These are phyloP conservation scores for Globisporangium heterothallicum DNA, from an alignment of 352 stramenopile species.

Conservation along the genomic window DNA sequence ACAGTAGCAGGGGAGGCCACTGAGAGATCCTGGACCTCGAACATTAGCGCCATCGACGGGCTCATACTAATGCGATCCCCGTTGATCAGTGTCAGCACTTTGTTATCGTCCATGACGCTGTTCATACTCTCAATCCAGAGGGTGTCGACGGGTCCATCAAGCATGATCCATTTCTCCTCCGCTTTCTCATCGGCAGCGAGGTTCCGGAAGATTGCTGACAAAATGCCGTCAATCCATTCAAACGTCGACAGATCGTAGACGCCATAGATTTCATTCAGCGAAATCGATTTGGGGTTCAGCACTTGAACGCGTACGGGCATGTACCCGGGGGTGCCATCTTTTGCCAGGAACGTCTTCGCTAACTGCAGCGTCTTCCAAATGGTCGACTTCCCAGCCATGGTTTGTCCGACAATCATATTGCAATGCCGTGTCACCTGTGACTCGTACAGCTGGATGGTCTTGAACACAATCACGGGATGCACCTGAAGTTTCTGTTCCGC, in stretches of 20 bases:
- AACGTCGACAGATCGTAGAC: slow-evolving; percentile 86
- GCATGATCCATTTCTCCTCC: slow-evolving; percentile 87
- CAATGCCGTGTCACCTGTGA: slow-evolving; percentile 93
- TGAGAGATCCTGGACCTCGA: slow-evolving; percentile 93
- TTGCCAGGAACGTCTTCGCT: slow-evolving; percentile 72
- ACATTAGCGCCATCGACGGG: slow-evolving; percentile 87
- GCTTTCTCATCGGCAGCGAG: slow-evolving; percentile 68
- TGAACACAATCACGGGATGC: slow-evolving; percentile 89
- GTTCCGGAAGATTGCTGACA: slow-evolving; percentile 78
- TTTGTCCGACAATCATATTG: slow-evolving; percentile 93
- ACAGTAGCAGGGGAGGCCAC: slow-evolving; percentile 93
- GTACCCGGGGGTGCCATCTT: slow-evolving; percentile 65
- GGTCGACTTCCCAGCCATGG: slow-evolving; percentile 87
- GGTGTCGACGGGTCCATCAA: slow-evolving; percentile 83
- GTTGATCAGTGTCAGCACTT: slow-evolving; percentile 84
- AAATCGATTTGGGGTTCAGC: slow-evolving; percentile 88
- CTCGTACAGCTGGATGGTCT: slow-evolving; percentile 95
- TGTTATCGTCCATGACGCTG: slow-evolving; percentile 88
- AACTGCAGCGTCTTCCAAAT: slow-evolving; percentile 76
- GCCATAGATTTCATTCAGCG: slow-evolving; percentile 87
- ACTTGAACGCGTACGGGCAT: slow-evolving; percentile 84
- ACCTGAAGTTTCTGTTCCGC: slow-evolving; percentile 83
- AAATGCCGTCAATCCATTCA: slow-evolving; percentile 84
- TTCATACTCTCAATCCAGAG: slow-evolving; percentile 91
- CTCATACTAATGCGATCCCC: slow-evolving; percentile 85